Evolutionary conservation across 2,329 filamentous ascomycete species (phyloP).

Genomic region (Penicillium italicum): DNA sequence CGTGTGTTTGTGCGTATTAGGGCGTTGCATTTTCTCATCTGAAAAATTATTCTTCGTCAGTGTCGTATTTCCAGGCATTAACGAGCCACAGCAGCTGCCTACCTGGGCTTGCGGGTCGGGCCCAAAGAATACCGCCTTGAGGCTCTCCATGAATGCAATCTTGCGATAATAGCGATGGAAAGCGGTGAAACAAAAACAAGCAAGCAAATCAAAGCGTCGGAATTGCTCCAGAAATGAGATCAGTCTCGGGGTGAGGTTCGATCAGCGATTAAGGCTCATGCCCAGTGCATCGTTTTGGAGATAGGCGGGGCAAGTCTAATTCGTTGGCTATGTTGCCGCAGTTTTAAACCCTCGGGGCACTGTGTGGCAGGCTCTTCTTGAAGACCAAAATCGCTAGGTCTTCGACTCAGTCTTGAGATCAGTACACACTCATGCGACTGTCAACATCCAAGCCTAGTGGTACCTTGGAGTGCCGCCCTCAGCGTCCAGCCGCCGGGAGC

Average conservation of each 20-base stretch:
- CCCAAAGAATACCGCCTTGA: constrained; percentile 82
- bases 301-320: constrained; percentile 7
- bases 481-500: not conserved
- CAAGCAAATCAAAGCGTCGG: not conserved
- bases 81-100: constrained; percentile 27
- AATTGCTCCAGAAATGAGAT: not conserved
- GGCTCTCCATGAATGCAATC: constrained; percentile 68
- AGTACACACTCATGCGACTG: not conserved
- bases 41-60: constrained; percentile 13
- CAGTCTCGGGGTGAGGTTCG: not conserved
- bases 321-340: not conserved
- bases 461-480: not conserved
- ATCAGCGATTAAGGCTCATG: constrained; percentile 7
- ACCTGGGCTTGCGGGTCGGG: constrained; percentile 93
- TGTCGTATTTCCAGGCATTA: not conserved
- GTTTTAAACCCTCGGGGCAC: not conserved
- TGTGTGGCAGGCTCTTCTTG: not conserved
- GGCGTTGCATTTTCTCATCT: constrained; percentile 94
- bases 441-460: not conserved
- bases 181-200: not conserved
- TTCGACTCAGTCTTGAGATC: not conserved
- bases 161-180: not conserved
- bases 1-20: constrained; percentile 87
- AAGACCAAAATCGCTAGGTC: not conserved
- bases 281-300: constrained; percentile 4